Evolutionary conservation across 148 eudicot genomes (phyloP).

Genomic region (Oxyria digyna): DNA sequence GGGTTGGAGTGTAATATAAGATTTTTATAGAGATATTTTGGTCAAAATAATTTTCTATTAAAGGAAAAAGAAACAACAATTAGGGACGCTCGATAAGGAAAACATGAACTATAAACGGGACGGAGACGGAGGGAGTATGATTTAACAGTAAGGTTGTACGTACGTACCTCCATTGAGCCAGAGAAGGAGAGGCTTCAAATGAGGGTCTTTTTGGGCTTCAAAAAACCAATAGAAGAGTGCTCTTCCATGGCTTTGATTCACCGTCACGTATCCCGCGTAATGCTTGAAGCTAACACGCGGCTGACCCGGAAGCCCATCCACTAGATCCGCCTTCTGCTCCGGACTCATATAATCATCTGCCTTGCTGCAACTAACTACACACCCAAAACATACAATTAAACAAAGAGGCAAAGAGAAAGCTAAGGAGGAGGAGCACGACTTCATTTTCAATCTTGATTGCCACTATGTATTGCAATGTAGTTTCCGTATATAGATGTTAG

Average conservation of each 20-base stretch:
- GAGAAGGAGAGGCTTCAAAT: conserved; percentile 53
- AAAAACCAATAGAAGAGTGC: conserved; percentile 95
- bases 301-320: conserved; percentile 58
- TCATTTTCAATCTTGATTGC: not conserved
- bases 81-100: too few relatives aligned
- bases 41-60: too few relatives aligned
- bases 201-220: conserved; percentile 47
- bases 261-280: conserved; percentile 79
- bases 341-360: not conserved
- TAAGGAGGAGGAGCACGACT: not conserved
- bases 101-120: too few relatives aligned
- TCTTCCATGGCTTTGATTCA: conserved; percentile 68
- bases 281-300: conserved; percentile 69
- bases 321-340: conserved; percentile 51
- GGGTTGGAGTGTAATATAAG: too few relatives aligned
- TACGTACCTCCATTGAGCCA: conserved; percentile 89
- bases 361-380: not conserved
- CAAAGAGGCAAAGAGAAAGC: not conserved
- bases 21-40: too few relatives aligned
- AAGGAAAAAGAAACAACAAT: too few relatives aligned
- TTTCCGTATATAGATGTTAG: not conserved
- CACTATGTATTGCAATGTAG: not conserved
- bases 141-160: not conserved
- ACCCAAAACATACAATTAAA: not conserved
- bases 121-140: too few relatives aligned